phyloP scores from a whole-genome alignment of 495 filamentous ascomycete species.

The Penicillium herquei region DNA sequence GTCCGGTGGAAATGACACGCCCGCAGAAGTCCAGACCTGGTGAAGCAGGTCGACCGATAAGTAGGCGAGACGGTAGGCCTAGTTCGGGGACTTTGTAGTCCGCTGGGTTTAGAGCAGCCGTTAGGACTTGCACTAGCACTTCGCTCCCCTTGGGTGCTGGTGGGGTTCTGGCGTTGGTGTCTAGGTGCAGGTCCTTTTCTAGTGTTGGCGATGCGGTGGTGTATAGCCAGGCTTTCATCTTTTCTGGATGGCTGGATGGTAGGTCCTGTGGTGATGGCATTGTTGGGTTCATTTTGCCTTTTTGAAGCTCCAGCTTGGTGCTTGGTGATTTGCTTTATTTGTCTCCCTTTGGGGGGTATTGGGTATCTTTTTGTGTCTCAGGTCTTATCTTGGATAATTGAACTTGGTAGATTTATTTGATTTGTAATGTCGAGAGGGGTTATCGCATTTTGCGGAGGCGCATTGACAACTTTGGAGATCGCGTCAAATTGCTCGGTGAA shows the following conservation, averaged over 20 bases:
- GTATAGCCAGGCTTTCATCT: conserved; percentile 67
- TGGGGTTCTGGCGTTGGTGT: conserved; percentile 41
- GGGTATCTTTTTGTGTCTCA: neutral
- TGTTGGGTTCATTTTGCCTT: conserved; percentile 1
- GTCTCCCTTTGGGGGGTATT: neutral
- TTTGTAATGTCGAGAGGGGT: too few relatives aligned
- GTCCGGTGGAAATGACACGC: conserved; percentile 47
- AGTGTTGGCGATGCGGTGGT: conserved; percentile 43
- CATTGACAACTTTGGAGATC: too few relatives aligned
- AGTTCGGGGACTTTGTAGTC: conserved; percentile 68
- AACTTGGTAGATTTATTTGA: too few relatives aligned
- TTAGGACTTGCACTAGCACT: conserved; percentile 56
- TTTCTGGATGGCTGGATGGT: conserved; percentile 20
- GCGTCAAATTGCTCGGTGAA: too few relatives aligned
- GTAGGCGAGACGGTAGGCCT: conserved; percentile 29
- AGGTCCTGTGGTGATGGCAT: conserved; percentile 11
- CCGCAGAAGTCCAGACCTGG: conserved; percentile 66
- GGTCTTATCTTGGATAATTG: too few relatives aligned
- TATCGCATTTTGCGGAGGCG: too few relatives aligned
- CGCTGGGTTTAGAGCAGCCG: conserved; percentile 60
- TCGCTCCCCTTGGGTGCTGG: conserved; percentile 35
- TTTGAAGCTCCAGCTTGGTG: neutral
- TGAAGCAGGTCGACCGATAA: conserved; percentile 46
- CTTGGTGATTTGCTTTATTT: neutral
- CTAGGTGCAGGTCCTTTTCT: conserved; percentile 54